These are phyloP conservation scores for Cyanidium caldarium DNA, from an alignment of 23 red algal genomes.

Conservation along the genomic window DNA sequence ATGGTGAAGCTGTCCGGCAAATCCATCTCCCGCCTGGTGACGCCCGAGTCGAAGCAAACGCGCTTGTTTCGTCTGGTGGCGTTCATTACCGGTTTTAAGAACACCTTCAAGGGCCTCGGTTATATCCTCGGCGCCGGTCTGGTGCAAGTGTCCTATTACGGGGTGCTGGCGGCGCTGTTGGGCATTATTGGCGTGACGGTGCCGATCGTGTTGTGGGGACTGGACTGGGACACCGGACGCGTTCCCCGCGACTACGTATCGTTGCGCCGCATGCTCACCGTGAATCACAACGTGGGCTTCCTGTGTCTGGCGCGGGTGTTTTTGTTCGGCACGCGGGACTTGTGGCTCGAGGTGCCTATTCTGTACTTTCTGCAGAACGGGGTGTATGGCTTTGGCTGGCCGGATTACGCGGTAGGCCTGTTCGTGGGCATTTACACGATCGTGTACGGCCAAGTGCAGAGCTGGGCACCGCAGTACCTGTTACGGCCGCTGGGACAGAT, in stretches of 20 bases:
- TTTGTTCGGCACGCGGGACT: background rate
- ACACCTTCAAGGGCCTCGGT: constrained; percentile 5
- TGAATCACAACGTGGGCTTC: constrained; percentile 6
- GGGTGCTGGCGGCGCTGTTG: background rate
- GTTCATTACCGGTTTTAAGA: constrained; percentile 6
- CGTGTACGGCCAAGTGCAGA: constrained; percentile 1
- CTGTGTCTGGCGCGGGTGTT: constrained; percentile 5
- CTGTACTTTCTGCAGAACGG: constrained; percentile 8
- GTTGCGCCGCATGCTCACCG: background rate
- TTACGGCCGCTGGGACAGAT: constrained; percentile 4
- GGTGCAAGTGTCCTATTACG: background rate
- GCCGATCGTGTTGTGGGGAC: background rate
- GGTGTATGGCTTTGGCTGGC: background rate
- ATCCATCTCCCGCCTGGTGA: background rate
- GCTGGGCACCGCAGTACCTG: constrained; percentile 2
- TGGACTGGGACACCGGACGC: constrained; percentile 4
- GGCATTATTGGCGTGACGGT: background rate
- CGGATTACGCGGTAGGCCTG: background rate
- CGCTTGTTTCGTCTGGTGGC: constrained; percentile 4
- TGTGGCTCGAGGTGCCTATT: constrained; percentile 3
- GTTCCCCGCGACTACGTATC: background rate
- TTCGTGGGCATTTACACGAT: constrained; percentile 2
- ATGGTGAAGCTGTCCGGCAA: constrained; percentile 10
- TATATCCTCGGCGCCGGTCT: background rate
- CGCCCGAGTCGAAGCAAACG: constrained; percentile 3